These are phyloP conservation scores for Cladochytrium replicatum DNA, from an alignment of 192 early-diverging fungal species.

Conservation along the genomic window DNA sequence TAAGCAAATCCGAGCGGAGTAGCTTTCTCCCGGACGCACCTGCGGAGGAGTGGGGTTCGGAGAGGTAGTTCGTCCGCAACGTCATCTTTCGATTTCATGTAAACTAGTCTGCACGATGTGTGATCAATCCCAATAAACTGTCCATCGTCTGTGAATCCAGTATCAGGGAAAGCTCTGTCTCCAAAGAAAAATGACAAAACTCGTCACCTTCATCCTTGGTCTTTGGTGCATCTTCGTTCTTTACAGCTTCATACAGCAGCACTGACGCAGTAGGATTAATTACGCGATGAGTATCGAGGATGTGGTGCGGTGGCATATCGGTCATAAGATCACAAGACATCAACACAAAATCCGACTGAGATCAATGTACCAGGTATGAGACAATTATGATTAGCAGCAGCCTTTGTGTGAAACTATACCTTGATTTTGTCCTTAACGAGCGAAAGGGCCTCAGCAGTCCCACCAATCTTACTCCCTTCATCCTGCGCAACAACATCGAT, in stretches of 20 bases:
- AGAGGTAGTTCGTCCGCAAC: no score
- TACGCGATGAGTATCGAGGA: constrained; percentile 79
- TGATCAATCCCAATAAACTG: constrained; percentile 43
- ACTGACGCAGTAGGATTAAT: constrained; percentile 70
- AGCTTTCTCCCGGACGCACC: constrained; percentile 24
- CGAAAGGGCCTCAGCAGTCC: constrained; percentile 79
- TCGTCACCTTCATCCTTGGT: constrained; percentile 38
- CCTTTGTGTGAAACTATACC: no score
- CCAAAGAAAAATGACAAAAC: no score
- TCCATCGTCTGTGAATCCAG: no score
- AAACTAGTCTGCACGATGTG: constrained; percentile 27
- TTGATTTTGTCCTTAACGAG: constrained; percentile 73
- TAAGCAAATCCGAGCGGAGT: neutral
- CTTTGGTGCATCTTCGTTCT: constrained; percentile 47
- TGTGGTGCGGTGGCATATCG: constrained; percentile 65
- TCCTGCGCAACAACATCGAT: constrained; percentile 49
- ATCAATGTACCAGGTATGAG: no score
- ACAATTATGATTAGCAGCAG: no score
- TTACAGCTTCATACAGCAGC: constrained; percentile 71
- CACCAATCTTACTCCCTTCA: constrained; percentile 38
- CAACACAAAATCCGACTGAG: constrained; percentile 77
- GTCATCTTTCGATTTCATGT: constrained; percentile 26
- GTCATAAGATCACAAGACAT: constrained; percentile 84
- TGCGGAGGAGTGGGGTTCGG: constrained; percentile 52
- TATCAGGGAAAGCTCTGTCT: no score